Evolutionary conservation across 179 eudicot genomes (phyloP).

Genomic region (Heliamphora pulchella): DNA sequence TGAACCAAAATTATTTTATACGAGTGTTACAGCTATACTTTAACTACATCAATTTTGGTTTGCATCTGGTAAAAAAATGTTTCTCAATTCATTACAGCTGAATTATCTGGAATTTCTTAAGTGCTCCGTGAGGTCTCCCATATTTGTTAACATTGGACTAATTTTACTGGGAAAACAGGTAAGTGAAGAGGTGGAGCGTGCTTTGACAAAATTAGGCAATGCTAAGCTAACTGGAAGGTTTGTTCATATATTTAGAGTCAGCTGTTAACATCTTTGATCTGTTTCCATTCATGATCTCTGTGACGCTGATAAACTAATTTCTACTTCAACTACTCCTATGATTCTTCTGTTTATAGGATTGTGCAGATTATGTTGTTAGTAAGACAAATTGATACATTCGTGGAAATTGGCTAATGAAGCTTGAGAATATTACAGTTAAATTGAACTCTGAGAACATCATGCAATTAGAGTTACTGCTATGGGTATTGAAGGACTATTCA

Average conservation of each 20-base stretch:
- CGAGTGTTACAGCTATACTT: neutral
- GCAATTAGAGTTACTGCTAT: neutral
- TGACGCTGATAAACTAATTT: too few species aligned
- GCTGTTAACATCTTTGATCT: neutral
- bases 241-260: neutral
- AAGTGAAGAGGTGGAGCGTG: slow-evolving; percentile 38
- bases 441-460: neutral
- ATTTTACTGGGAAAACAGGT: slow-evolving; percentile 22
- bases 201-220: slow-evolving; percentile 27
- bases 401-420: neutral
- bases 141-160: neutral
- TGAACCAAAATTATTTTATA: neutral
- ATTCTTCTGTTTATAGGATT: too few species aligned
- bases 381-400: neutral
- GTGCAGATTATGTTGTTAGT: too few species aligned
- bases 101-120: neutral
- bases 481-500: neutral
- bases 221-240: slow-evolving; percentile 22
- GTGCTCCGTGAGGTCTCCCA: neutral
- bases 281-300: neutral
- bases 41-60: neutral
- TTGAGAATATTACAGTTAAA: neutral
- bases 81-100: neutral
- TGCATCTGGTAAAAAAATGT: neutral
- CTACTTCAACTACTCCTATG: too few species aligned